phyloP scores from a whole-genome alignment of 129 eudicot species.

The Ambrosia trifida region DNA sequence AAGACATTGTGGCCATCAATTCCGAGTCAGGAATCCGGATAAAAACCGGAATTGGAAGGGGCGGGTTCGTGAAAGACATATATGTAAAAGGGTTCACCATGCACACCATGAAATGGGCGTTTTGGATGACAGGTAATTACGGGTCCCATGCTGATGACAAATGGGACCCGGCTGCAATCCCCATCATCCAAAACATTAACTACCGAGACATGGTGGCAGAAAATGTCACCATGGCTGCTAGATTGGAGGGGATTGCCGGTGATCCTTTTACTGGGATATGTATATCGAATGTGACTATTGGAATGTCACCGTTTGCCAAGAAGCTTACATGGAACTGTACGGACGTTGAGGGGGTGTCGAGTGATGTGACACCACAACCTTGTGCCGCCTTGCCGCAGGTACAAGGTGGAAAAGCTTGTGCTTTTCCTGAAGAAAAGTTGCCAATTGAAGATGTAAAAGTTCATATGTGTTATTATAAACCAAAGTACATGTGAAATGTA shows the following conservation, averaged over 20 bases:
- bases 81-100: slow-evolving; percentile 54
- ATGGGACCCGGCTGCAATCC: slow-evolving; percentile 68
- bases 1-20: slow-evolving; percentile 61
- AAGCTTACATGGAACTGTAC: slow-evolving; percentile 81
- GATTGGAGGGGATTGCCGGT: slow-evolving; percentile 72
- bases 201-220: slow-evolving; percentile 74
- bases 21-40: slow-evolving; percentile 82
- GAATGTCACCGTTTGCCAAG: slow-evolving; percentile 55
- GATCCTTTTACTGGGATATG: slow-evolving; percentile 82
- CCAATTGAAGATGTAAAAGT: slow-evolving; percentile 62
- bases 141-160: slow-evolving; percentile 80
- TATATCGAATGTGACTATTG: slow-evolving; percentile 80
- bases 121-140: slow-evolving; percentile 87
- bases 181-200: slow-evolving; percentile 63
- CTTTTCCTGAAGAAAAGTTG: slow-evolving; percentile 56
- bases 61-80: slow-evolving; percentile 72
- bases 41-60: slow-evolving; percentile 76
- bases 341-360: slow-evolving; percentile 64
- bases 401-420: slow-evolving; percentile 49
- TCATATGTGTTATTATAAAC: slow-evolving; percentile 57
- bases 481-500: slow-evolving; percentile 36
- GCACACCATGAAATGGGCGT: slow-evolving; percentile 86
- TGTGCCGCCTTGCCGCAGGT: slow-evolving; percentile 54
- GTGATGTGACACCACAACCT: slow-evolving; percentile 71
- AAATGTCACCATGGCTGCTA: slow-evolving; percentile 84